phyloP scores from a whole-genome alignment of 352 stramenopile genomes.

The Phytophthora hibernalis region DNA sequence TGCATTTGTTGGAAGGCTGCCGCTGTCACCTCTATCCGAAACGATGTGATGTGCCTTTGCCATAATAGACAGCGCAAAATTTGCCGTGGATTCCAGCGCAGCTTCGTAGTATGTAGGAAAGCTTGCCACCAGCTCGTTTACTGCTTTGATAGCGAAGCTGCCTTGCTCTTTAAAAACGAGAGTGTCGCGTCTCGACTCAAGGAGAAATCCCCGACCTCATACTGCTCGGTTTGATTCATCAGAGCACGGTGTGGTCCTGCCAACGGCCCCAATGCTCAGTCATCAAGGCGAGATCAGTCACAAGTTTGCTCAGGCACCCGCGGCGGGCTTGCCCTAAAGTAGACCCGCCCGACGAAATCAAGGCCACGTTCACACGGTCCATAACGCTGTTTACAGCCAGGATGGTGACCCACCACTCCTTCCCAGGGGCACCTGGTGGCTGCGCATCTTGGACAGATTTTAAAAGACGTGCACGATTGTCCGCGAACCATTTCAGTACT shows the following conservation, averaged over 20 bases:
- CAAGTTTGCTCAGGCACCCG: conserved; percentile 33
- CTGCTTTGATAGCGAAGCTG: conserved; percentile 31
- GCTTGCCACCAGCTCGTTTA: conserved; percentile 25
- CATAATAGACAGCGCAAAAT: conserved; percentile 35
- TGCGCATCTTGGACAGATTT: conserved; percentile 25
- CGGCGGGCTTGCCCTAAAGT: conserved; percentile 1
- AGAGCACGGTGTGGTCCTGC: conserved; percentile 10
- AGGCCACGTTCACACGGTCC: conserved; percentile 30
- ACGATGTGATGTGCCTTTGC: conserved; percentile 23
- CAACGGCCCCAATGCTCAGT: conserved; percentile 33
- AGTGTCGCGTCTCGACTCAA: conserved; percentile 25
- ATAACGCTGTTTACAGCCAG: conserved; percentile 36
- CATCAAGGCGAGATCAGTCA: conserved; percentile 30
- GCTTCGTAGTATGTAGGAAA: conserved; percentile 29
- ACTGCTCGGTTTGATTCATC: conserved; percentile 16
- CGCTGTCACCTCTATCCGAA: conserved; percentile 7
- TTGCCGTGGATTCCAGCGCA: conserved; percentile 30
- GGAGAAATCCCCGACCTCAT: conserved; percentile 25
- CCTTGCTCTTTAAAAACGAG: conserved; percentile 41
- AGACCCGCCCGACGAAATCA: conserved; percentile 12
- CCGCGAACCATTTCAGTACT: conserved; percentile 28
- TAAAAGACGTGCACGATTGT: conserved; percentile 23
- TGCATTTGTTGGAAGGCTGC: conserved; percentile 1
- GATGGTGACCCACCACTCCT: conserved; percentile 42
- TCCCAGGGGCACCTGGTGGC: conserved; percentile 21